Evolutionary conservation across 2,329 filamentous ascomycete genomes (phyloP), one percentile per base, ranked within the genome.

Genomic region (Cladosporium sp.): DNA sequence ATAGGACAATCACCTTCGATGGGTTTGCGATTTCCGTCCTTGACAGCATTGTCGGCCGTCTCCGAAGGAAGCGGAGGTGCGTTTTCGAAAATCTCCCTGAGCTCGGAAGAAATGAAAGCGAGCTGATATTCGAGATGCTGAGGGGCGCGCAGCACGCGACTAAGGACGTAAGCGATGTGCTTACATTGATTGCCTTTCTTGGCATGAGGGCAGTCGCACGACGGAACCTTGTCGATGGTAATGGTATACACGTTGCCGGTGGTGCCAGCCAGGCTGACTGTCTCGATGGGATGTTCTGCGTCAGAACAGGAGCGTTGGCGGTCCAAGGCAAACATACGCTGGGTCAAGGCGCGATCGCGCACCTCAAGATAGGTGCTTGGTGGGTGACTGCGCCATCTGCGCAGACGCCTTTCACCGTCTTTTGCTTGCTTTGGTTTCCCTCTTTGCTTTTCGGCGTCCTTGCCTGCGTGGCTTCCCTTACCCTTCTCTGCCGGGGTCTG

Each of bases 181-280:
- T 85, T 85, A 74, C 82, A 86, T 61, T 83, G 79, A 8, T 80
- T 77, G 10, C 61, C 57, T 37, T 63, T 64, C 11, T 33, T 46
- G 2, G 63, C 64, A 40, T 66, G 56, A 2, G 64, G 64, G 35
- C 65, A 67, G 13, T 60, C 57, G 50, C 65, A 67, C 2, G 59
- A 68, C 0, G 81, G 81, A 4, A 72, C 59, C 49, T 76, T 75
- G 55, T 69, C 65, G 50, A 86, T 78, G 9, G 63, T 72, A 34
- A 82, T 75, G 0, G 71, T 76, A 66, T 86, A 85, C 14, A 85
- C 67, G 57, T 85, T 85, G 10, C 82, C 82, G 0, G 81, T 84
- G 4, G 76, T 75, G 11, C 83, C 82, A 19, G 80, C 80, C 44
- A 85, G 75, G 13, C 78, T 70, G 46, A 84, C 73, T 1, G 66